These are phyloP conservation scores for Ascochyta clinopodiicola DNA, from an alignment of 2,329 filamentous ascomycete species.

Conservation along the genomic window DNA sequence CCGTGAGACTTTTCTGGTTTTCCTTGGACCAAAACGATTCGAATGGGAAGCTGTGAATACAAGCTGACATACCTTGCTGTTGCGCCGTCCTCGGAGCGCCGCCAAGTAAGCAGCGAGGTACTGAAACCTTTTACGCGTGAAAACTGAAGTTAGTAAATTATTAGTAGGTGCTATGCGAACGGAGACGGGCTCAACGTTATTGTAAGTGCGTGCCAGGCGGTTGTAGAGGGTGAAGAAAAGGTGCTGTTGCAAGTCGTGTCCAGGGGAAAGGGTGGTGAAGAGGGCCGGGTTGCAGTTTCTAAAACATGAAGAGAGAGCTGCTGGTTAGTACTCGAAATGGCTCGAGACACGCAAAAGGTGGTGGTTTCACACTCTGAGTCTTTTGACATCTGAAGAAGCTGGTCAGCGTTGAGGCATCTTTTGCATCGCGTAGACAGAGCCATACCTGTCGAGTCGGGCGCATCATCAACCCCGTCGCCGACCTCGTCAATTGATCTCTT, in stretches of 20 bases:
- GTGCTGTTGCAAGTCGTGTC: not conserved
- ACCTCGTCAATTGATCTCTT: conserved; percentile 46
- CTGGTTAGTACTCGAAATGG: conserved; percentile 27
- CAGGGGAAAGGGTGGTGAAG: not conserved
- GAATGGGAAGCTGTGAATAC: not conserved
- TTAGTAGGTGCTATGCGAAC: conserved; percentile 12
- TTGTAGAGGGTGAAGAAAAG: not conserved
- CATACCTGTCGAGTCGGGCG: conserved; percentile 39
- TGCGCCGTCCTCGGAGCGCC: not conserved
- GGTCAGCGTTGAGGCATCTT: conserved; percentile 18
- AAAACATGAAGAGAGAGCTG: conserved; percentile 13
- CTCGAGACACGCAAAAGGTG: conserved; percentile 25
- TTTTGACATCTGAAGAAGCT: conserved; percentile 36
- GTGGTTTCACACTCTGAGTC: conserved; percentile 38
- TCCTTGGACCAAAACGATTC: not conserved
- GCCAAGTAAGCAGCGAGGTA: not conserved
- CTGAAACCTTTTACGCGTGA: not conserved
- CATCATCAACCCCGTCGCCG: conserved; percentile 35
- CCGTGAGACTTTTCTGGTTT: not conserved
- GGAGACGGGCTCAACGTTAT: not conserved
- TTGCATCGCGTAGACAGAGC: not conserved
- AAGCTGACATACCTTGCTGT: conserved; percentile 15
- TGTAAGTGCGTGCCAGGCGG: not conserved
- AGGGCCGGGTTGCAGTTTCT: not conserved
- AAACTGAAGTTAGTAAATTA: conserved; percentile 8